Evolutionary conservation across 2,329 filamentous ascomycete species (phyloP), one percentile per base, ranked within the genome.

Genomic region (Phialemoniopsis sp.): DNA sequence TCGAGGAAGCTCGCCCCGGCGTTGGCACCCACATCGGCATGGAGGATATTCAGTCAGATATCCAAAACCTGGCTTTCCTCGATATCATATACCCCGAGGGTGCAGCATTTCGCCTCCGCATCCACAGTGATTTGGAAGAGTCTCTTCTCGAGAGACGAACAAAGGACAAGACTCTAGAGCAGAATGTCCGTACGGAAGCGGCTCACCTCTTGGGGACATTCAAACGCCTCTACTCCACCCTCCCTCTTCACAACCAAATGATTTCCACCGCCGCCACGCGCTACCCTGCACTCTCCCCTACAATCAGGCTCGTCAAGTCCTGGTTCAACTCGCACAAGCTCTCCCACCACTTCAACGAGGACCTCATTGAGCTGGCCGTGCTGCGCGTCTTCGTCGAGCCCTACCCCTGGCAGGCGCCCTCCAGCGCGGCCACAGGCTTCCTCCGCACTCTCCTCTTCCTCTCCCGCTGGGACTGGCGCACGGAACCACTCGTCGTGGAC

Each of bases 291-390:
- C 69, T 98, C 7, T 94, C 89, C 1, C 79, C 84, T 3, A 85
- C 89, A 0, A 87, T 96, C 45, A 82, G 91, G 14, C 70, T 97
- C 3, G 73, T 87, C 33, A 97, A 97, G 67, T 78, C 82, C 54
- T 98, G 93, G 93, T 93, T 95, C 60, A 76, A 80, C 47, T 75
- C 77, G 3, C 93, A 98, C 59, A 82, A 94, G 49, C 78, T 98
- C 8, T 70, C 78, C 4, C 74, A 73, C 13, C 87, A 96, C 58
- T 73, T 97, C 49, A 72, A 76, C 21, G 81, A 88, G 28, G 89
- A 95, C 57, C 68, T 95, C 34, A 76, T 96, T 43, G 93, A 98
- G 64, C 76, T 98, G 13, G 67, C 96, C 36, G 86, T 83, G 12
- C 73, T 86, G 3, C 82, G 82, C 37, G 79, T 81, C 13, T 98